Percentiles rank a stretch among this genome's conserved stretches.
These are phyloP conservation scores for Tylopilus plumbeoviolaceoides DNA, from an alignment of 768 basidiomycete species.

Conservation along the genomic window DNA sequence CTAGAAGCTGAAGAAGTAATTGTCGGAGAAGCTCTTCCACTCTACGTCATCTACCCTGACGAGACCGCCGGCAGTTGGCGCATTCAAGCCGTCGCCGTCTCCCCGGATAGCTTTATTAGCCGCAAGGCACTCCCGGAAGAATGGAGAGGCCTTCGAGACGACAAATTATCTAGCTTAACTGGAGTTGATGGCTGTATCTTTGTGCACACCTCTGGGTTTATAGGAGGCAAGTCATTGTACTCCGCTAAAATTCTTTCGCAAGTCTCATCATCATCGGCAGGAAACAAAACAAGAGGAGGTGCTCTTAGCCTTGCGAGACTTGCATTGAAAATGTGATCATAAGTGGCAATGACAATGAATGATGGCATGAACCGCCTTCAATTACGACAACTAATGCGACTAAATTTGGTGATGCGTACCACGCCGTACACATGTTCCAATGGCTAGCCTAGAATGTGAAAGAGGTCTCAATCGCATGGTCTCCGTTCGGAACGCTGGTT, in stretches of 20 bases:
- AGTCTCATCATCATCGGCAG: conserved; percentile 35
- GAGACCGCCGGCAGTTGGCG: conserved; percentile 77
- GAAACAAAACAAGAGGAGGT: conserved; percentile 88
- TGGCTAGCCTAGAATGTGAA: conserved; percentile 10
- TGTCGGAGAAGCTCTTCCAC: conserved; percentile 48
- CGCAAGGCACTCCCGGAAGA: conserved; percentile 88
- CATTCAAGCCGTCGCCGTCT: conserved; percentile 84
- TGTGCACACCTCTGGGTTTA: conserved; percentile 95
- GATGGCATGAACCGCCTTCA: conserved; percentile 13
- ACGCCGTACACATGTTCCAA: conserved; percentile 13
- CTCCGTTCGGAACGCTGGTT: conserved; percentile 4
- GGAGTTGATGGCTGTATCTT: conserved; percentile 87
- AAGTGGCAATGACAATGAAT: conserved; percentile 13
- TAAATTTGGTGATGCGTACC: conserved; percentile 9
- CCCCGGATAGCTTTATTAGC: conserved; percentile 82
- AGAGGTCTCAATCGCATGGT: conserved; percentile 3
- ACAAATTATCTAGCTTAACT: conserved; percentile 63
- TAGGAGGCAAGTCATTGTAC: conserved; percentile 62
- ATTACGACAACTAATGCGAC: conserved; percentile 7
- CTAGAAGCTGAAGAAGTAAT: conserved; percentile 61
- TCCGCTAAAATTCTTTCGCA: background rate
- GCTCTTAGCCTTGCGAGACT: conserved; percentile 73
- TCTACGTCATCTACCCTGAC: conserved; percentile 90
- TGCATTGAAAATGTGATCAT: conserved; percentile 44
- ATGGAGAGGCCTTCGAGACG: conserved; percentile 92